A percentile compares a stretch with the other conserved stretches of the same genome.
Conservation (phyloP, 2,329 filamentous ascomycete species). For the Teratosphaeria zuluensis region DNA sequence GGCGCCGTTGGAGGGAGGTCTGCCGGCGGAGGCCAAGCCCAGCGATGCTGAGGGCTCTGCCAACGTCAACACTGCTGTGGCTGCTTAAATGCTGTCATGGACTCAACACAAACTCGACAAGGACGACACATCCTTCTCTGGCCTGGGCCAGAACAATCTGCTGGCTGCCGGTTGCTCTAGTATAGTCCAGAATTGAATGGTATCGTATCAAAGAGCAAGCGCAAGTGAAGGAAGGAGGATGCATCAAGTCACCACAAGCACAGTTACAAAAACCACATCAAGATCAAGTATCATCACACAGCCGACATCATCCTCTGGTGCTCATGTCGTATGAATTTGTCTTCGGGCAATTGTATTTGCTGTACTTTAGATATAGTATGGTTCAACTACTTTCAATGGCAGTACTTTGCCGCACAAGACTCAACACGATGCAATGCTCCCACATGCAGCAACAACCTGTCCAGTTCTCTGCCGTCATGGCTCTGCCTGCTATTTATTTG, state of each 20-base stretch:
- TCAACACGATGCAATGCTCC: background rate
- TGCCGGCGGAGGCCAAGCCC: slow-evolving; percentile 22
- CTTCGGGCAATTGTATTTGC: background rate
- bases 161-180: background rate
- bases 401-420: background rate
- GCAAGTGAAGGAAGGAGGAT: background rate
- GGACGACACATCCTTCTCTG: background rate
- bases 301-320: background rate
- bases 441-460: background rate
- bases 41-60: slow-evolving; percentile 27
- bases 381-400: background rate
- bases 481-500: background rate
- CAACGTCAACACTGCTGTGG: slow-evolving; percentile 21
- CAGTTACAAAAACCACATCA: background rate
- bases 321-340: background rate
- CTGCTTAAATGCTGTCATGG: slow-evolving; percentile 6
- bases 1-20: slow-evolving; percentile 34
- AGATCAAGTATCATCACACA: background rate
- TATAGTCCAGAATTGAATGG: background rate
- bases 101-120: background rate
- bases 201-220: background rate
- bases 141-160: background rate
- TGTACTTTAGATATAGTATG: background rate
- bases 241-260: background rate
- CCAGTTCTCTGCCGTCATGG: background rate